A percentile compares a stretch with the other conserved stretches of the same genome.
Evolutionary conservation across 2,329 filamentous ascomycete genomes (phyloP).

Genomic region (Juglanconis sp.): DNA sequence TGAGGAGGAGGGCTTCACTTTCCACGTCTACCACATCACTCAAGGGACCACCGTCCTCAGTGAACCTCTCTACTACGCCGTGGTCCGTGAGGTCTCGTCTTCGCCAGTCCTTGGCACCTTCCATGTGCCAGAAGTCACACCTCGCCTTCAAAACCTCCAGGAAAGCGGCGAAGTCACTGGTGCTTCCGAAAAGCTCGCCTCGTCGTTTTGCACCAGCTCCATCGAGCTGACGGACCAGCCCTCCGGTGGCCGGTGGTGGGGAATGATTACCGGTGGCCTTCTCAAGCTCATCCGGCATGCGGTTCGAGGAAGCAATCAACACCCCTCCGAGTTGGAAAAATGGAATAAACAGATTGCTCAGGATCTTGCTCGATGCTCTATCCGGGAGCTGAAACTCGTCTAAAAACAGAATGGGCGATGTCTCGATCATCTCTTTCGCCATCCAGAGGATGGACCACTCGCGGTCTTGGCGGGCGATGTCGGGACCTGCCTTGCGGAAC

Average conservation of each 20-base stretch:
- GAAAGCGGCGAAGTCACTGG: slow-evolving; percentile 73
- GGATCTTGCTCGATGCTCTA: slow-evolving; percentile 71
- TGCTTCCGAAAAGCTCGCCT: slow-evolving; percentile 54
- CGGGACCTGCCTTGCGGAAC: slow-evolving; percentile 45
- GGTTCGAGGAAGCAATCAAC: slow-evolving; percentile 74
- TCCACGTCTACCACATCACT: neutral
- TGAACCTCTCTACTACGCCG: neutral
- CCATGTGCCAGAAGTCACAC: slow-evolving; percentile 84
- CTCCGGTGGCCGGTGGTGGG: slow-evolving; percentile 51
- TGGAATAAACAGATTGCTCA: slow-evolving; percentile 72
- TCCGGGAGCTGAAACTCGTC: slow-evolving; percentile 85
- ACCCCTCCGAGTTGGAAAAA: slow-evolving; percentile 84
- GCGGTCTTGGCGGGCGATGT: slow-evolving; percentile 24
- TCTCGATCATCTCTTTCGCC: slow-evolving; percentile 71
- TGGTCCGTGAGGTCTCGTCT: slow-evolving; percentile 41
- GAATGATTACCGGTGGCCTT: slow-evolving; percentile 73
- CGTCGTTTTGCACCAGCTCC: slow-evolving; percentile 34
- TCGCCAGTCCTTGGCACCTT: slow-evolving; percentile 70
- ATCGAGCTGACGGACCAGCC: slow-evolving; percentile 47
- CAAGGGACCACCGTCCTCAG: neutral
- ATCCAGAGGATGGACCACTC: slow-evolving; percentile 72
- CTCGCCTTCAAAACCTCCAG: slow-evolving; percentile 72
- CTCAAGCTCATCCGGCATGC: slow-evolving; percentile 77
- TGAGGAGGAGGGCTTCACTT: slow-evolving; percentile 1
- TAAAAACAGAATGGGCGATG: slow-evolving; percentile 72